Conservation (phyloP, 2,329 filamentous ascomycete species). For the Sporothrix protearum region DNA sequence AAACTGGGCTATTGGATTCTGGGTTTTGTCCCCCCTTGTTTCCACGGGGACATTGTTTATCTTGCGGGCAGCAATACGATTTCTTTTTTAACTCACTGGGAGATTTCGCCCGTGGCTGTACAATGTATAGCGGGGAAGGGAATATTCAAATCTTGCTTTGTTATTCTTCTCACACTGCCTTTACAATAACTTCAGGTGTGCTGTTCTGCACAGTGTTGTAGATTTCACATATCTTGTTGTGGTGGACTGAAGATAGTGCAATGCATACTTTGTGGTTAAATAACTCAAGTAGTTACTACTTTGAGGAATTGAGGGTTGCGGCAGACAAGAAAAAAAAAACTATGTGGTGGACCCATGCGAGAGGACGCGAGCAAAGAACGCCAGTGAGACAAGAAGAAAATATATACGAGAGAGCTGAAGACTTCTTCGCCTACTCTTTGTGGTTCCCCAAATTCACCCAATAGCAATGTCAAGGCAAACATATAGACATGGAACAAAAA, state of each 20-base stretch:
- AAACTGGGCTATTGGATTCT: slow-evolving; percentile 1
- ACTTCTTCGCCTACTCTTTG: slow-evolving; percentile 6
- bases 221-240: slow-evolving; percentile 15
- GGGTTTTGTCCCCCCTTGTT: not conserved
- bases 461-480: not conserved
- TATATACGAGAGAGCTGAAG: slow-evolving; percentile 11
- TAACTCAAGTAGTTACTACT: not conserved
- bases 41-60: not conserved
- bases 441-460: not conserved
- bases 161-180: not conserved
- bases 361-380: not conserved
- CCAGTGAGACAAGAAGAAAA: not conserved
- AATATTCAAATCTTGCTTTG: not conserved
- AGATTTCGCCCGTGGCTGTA: slow-evolving; percentile 11
- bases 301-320: not conserved
- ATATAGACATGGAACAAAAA: not conserved
- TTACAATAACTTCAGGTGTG: not conserved
- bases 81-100: not conserved
- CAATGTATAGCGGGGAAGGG: slow-evolving; percentile 5
- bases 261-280: slow-evolving; percentile 4
- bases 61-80: not conserved
- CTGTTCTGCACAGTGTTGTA: not conserved
- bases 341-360: not conserved
- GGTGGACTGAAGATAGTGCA: slow-evolving; percentile 11
- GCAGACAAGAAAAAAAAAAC: not conserved